Evolutionary conservation across 2,329 filamentous ascomycete genomes (phyloP), one percentile per base, ranked within the genome.

Genomic region (Fusarium sp.): DNA sequence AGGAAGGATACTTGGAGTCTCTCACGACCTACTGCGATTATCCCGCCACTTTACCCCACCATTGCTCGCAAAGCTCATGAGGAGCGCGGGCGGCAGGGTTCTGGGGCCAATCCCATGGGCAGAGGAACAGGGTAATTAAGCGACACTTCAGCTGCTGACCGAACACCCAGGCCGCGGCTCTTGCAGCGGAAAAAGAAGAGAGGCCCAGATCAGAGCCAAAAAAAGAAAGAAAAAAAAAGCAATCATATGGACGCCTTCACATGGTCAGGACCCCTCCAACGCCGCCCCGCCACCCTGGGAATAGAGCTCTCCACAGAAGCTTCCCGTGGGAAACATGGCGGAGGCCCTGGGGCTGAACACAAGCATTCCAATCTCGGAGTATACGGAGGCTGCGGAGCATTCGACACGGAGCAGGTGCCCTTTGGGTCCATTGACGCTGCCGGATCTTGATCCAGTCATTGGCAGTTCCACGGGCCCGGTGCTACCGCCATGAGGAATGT

Each of bases 391-490:
- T 38, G 59, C 47, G 56, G 59, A 68, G 42, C 62, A 38, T 27
- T 31, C 47, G 14, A 42, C 35, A 47, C 47, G 35, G 45, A 60
- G 66, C 40, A 52, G 37, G 59, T 37, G 62, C 71, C 64, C 58
- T 56, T 68, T 22, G 38, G 56, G 52, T 20, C 38, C 59, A 58
- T 52, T 45, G 59, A 64, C 63, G 69, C 69, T 60, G 70, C 71
- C 73, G 66, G 66, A 71, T 70, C 68, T 67, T 50, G 58, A 60
- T 40, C 69, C 63, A 71, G 42, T 57, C 57, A 37, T 68, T 57
- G 37, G 35, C 45, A 64, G 63, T 71, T 69, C 63, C 54, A 64
- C 56, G 50, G 65, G 64, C 42, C 34, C 38, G 71, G 58, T 74
- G 64, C 68, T 69, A 59, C 62, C 62, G 66, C 60, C 62, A 40